These are phyloP conservation scores for Rhodotorula sp. DNA, from an alignment of 1,284 basidiomycete genomes.

Conservation along the genomic window DNA sequence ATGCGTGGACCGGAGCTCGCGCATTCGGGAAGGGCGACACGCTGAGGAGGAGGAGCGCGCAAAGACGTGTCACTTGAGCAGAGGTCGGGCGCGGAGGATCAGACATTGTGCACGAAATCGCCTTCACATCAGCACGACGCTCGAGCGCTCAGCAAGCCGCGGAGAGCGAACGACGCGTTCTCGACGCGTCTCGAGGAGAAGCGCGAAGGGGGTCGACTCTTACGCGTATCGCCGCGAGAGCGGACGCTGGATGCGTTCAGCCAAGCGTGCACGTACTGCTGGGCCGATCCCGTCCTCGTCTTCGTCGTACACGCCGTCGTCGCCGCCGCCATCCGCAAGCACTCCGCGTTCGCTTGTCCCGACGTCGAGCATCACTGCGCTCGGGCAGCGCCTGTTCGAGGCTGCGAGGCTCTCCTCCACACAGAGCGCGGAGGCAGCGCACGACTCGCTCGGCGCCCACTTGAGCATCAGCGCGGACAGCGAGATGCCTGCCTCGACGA, in stretches of 20 bases:
- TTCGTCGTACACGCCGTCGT: background rate
- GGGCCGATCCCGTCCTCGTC: background rate
- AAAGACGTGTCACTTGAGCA: no score
- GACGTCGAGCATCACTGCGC: background rate
- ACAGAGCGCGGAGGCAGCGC: background rate
- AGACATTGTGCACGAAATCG: no score
- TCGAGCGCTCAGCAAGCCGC: no score
- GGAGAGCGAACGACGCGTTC: background rate
- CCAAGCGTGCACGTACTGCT: background rate
- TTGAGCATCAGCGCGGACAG: background rate
- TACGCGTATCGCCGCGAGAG: background rate
- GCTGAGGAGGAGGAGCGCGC: no score
- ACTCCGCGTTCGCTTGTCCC: background rate
- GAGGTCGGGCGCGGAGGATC: no score
- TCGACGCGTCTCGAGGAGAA: background rate
- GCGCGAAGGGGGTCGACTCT: background rate
- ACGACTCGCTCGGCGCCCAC: no score
- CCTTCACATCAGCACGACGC: no score
- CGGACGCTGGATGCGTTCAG: background rate
- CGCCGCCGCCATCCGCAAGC: background rate
- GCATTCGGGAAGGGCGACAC: no score
- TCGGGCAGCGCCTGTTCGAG: conserved; percentile 1
- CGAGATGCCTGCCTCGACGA: background rate
- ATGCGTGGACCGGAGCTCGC: no score
- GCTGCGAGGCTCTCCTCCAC: background rate